phyloP scores from a whole-genome alignment of 495 filamentous ascomycete genomes.

The Penicillium daleae region DNA sequence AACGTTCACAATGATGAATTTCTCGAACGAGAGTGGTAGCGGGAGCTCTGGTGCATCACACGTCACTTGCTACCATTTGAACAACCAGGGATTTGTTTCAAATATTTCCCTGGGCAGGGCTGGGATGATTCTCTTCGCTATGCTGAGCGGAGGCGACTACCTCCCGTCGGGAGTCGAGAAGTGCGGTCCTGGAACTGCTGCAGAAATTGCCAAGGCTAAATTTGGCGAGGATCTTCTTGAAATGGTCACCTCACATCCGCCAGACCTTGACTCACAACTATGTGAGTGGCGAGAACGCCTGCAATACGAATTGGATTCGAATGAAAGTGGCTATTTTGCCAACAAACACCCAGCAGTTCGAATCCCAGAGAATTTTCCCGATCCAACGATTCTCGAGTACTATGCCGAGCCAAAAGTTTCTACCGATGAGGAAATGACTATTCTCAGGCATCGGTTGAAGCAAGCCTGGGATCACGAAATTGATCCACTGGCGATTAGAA shows the following conservation, averaged over 20 bases:
- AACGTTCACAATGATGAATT: conserved; percentile 75
- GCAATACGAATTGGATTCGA: conserved; percentile 74
- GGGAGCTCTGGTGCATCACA: conserved; percentile 76
- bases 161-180: conserved; percentile 84
- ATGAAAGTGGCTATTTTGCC: conserved; percentile 81
- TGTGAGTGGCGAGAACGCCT: conserved; percentile 76
- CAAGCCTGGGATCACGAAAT: conserved; percentile 67
- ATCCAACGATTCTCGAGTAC: conserved; percentile 74
- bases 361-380: conserved; percentile 83
- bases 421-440: conserved; percentile 57
- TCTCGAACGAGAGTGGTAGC: conserved; percentile 71
- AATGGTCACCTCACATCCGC: conserved; percentile 51
- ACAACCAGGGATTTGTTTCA: conserved; percentile 31
- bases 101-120: conserved; percentile 69
- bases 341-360: conserved; percentile 71
- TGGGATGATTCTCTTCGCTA: conserved; percentile 91
- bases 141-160: conserved; percentile 98
- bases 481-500: conserved; percentile 68
- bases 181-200: conserved; percentile 85
- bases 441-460: conserved; percentile 48
- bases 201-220: conserved; percentile 85
- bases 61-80: conserved; percentile 74
- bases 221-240: conserved; percentile 80
- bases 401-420: conserved; percentile 88
- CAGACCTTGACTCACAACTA: conserved; percentile 52